Conservation (phyloP, 2,329 filamentous ascomycete species). For the Boeremia exigua region DNA sequence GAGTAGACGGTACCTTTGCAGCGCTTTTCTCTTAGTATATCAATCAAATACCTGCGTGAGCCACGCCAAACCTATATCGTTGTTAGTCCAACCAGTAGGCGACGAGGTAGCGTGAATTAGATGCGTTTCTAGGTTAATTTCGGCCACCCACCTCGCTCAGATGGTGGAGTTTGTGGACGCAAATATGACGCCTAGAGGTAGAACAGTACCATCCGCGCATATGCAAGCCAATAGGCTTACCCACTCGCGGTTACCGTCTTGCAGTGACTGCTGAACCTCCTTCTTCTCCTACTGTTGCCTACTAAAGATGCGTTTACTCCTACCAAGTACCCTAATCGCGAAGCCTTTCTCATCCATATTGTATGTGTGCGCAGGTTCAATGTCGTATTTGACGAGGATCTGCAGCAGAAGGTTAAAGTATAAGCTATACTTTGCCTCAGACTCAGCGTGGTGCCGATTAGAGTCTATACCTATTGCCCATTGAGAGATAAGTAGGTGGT, state of each 20-base stretch:
- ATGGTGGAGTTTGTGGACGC: constrained; percentile 1
- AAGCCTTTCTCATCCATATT: too few species aligned
- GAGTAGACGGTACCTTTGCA: constrained; percentile 14
- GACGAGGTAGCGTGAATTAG: neutral
- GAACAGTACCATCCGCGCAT: constrained; percentile 13
- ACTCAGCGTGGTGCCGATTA: neutral
- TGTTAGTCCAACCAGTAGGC: neutral
- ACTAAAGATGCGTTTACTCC: neutral
- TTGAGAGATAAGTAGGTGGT: neutral
- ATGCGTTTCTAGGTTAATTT: constrained; percentile 4
- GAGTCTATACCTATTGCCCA: neutral
- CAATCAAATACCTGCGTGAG: constrained; percentile 13
- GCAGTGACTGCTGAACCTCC: neutral
- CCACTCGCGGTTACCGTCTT: constrained; percentile 15
- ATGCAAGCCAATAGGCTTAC: constrained; percentile 17
- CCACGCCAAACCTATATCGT: neutral
- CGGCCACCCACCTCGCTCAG: constrained; percentile 11
- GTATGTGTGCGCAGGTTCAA: neutral
- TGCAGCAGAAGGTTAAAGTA: neutral
- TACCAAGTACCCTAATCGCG: neutral
- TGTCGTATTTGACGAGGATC: neutral
- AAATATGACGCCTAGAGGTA: constrained; percentile 18
- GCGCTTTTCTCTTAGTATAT: constrained; percentile 17
- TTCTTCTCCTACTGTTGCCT: neutral
- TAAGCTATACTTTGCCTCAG: neutral